Conservation (phyloP, 495 filamentous ascomycete genomes). For the Penicillium desertorum region DNA sequence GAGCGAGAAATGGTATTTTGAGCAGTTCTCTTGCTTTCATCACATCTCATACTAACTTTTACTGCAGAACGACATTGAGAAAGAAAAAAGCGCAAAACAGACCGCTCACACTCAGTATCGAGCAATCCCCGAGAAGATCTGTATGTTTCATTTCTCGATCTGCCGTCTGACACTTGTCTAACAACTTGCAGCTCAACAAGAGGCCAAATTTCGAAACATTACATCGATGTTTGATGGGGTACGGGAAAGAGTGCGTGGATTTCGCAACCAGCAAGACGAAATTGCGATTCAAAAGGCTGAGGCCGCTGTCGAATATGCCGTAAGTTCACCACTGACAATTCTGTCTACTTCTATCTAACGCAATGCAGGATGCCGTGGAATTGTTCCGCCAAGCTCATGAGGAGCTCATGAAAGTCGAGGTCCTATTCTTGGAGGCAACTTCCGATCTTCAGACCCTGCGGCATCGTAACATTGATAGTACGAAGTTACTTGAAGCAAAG, state of each 20-base stretch:
- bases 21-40: background rate
- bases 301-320: slow-evolving; percentile 62
- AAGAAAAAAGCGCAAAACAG: slow-evolving; percentile 59
- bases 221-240: slow-evolving; percentile 45
- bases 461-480: slow-evolving; percentile 59
- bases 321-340: slow-evolving; percentile 31
- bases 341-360: slow-evolving; percentile 16
- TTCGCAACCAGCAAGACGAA: slow-evolving; percentile 54
- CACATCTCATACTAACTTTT: slow-evolving; percentile 17
- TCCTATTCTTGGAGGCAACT: slow-evolving; percentile 71
- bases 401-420: slow-evolving; percentile 62
- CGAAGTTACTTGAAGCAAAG: slow-evolving; percentile 51
- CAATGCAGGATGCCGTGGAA: slow-evolving; percentile 55
- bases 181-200: slow-evolving; percentile 49
- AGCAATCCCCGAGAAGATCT: slow-evolving; percentile 67
- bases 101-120: slow-evolving; percentile 59
- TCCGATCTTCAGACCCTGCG: slow-evolving; percentile 71
- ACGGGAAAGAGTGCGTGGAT: slow-evolving; percentile 37
- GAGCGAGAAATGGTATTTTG: slow-evolving; percentile 43
- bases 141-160: slow-evolving; percentile 39
- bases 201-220: slow-evolving; percentile 47
- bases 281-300: slow-evolving; percentile 62
- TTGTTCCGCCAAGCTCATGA: slow-evolving; percentile 58
- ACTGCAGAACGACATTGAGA: slow-evolving; percentile 44
- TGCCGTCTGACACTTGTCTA: slow-evolving; percentile 9